Conservation (phyloP, 108 stramenopile genomes). For the Fistulifera pelliculosa region DNA sequence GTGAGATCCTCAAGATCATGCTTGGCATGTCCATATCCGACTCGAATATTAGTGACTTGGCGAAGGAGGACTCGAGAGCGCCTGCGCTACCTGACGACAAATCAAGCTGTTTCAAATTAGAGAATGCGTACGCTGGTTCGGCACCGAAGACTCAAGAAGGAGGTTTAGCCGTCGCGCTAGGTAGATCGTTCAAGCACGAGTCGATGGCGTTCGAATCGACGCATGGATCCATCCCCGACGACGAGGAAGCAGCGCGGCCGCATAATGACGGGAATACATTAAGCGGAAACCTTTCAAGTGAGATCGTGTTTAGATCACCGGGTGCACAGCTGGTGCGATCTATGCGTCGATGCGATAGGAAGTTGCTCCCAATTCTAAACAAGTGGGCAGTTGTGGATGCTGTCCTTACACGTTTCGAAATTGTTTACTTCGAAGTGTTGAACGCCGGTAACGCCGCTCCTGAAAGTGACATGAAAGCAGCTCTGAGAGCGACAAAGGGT, state of each 20-base stretch:
- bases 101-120: background rate
- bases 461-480: constrained; percentile 3
- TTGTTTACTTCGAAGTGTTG: constrained; percentile 28
- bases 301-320: constrained; percentile 16
- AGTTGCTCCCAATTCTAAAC: constrained; percentile 57
- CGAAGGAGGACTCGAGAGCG: too few relatives aligned
- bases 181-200: constrained; percentile 19
- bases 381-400: constrained; percentile 71
- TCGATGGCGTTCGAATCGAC: background rate
- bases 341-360: constrained; percentile 77
- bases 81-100: background rate
- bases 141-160: constrained; percentile 24
- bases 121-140: constrained; percentile 12
- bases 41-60: background rate
- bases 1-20: constrained; percentile 74
- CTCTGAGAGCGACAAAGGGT: constrained; percentile 41
- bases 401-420: constrained; percentile 70
- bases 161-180: constrained; percentile 29
- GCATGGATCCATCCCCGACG: background rate
- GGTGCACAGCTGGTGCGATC: constrained; percentile 61
- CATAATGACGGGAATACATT: background rate
- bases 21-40: constrained; percentile 49
- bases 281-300: too few relatives aligned
- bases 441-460: background rate
- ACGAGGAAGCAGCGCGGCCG: background rate